These are phyloP conservation scores for Tylopilus intermedius DNA, from an alignment of 768 basidiomycete species.

Conservation along the genomic window DNA sequence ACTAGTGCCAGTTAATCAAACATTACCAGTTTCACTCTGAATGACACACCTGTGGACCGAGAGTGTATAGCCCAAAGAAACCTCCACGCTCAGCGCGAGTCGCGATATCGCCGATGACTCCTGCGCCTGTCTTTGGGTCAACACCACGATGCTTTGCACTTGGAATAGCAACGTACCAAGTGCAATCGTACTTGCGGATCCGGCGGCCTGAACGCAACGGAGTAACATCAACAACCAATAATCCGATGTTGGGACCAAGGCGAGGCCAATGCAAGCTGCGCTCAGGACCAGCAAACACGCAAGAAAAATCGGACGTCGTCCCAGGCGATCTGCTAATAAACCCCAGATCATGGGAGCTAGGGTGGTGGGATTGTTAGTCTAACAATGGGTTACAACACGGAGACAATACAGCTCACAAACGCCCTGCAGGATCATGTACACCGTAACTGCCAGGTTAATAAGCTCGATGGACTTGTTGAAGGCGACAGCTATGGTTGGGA, in stretches of 20 bases:
- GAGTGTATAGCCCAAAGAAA: constrained; percentile 61
- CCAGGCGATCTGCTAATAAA: constrained; percentile 59
- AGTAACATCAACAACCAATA: constrained; percentile 80
- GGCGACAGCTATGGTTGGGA: constrained; percentile 56
- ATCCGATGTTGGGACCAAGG: constrained; percentile 48
- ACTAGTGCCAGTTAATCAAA: constrained; percentile 25
- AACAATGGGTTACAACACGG: background rate
- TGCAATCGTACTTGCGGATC: constrained; percentile 75
- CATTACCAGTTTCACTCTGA: background rate
- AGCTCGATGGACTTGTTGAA: constrained; percentile 64
- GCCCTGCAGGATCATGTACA: constrained; percentile 51
- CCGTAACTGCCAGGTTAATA: constrained; percentile 73
- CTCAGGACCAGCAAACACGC: constrained; percentile 60
- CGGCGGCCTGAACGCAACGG: constrained; percentile 75
- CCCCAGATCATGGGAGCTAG: constrained; percentile 59
- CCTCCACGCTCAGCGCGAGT: constrained; percentile 68
- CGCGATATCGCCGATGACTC: constrained; percentile 76
- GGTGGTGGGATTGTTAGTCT: background rate
- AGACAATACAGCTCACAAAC: constrained; percentile 31
- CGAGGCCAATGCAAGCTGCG: constrained; percentile 60
- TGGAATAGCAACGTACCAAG: constrained; percentile 41
- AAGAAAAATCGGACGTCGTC: constrained; percentile 60
- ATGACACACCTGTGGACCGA: constrained; percentile 56
- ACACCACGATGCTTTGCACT: background rate
- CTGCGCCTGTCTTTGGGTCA: constrained; percentile 45